Conservation (phyloP, 495 filamentous ascomycete genomes). For the Xeromyces bisporus region DNA sequence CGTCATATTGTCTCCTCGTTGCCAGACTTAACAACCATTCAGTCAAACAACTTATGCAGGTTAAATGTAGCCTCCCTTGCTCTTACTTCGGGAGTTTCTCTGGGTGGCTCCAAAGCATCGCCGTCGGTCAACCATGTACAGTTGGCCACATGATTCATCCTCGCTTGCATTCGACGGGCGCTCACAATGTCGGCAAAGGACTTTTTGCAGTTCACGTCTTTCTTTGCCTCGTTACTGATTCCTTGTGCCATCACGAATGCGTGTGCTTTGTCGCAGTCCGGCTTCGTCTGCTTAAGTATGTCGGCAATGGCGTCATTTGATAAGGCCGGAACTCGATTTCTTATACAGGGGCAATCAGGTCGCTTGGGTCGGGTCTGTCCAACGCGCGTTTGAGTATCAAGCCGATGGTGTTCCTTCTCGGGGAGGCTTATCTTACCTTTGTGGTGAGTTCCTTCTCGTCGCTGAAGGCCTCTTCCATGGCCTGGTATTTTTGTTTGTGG, state of each 20-base stretch:
- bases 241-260: constrained; percentile 7
- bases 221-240: constrained; percentile 4
- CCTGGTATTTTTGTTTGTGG: not conserved
- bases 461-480: too few relatives aligned
- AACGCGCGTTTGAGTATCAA: not conserved
- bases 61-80: not conserved
- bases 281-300: constrained; percentile 45
- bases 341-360: not conserved
- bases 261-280: constrained; percentile 28
- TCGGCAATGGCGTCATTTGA: constrained; percentile 39
- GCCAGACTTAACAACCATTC: too few relatives aligned
- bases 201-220: not conserved
- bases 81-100: not conserved
- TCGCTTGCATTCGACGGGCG: not conserved
- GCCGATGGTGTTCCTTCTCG: not conserved
- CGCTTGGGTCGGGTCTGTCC: not conserved
- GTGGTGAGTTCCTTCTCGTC: not conserved
- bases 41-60: not conserved
- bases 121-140: not conserved
- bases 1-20: too few relatives aligned
- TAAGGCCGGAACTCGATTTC: constrained; percentile 2
- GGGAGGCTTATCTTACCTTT: not conserved
- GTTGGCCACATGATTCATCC: too few relatives aligned
- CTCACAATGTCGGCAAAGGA: not conserved
- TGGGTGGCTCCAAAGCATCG: not conserved